phyloP scores from a whole-genome alignment of 805 yeast species.

The Wickerhamiella kurtzmanii region DNA sequence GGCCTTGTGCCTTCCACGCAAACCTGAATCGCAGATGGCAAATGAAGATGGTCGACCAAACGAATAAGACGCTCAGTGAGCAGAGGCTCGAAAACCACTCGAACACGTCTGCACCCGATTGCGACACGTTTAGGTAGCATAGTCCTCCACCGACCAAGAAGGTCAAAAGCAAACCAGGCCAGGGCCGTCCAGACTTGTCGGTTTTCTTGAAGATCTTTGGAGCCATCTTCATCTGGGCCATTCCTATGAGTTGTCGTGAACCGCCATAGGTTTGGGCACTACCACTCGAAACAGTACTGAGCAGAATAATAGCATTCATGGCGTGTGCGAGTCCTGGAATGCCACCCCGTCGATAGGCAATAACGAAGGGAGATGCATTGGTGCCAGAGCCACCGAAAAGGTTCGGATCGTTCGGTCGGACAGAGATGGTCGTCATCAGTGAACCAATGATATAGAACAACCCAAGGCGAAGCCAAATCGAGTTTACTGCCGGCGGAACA shows the following conservation, averaged over 20 bases:
- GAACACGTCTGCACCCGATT: slow-evolving; percentile 11
- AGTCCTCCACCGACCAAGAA: slow-evolving; percentile 16
- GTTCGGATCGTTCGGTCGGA: slow-evolving; percentile 42
- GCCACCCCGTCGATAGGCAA: slow-evolving; percentile 52
- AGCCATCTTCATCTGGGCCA: slow-evolving; percentile 49
- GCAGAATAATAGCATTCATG: slow-evolving; percentile 53
- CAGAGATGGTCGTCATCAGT: slow-evolving; percentile 49
- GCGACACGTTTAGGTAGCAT: neutral
- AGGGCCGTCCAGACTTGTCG: slow-evolving; percentile 67
- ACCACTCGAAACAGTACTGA: slow-evolving; percentile 56
- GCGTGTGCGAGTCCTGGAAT: slow-evolving; percentile 51
- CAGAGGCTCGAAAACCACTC: slow-evolving; percentile 20
- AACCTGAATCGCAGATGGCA: slow-evolving; percentile 33
- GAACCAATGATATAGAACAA: slow-evolving; percentile 49
- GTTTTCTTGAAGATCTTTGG: slow-evolving; percentile 50
- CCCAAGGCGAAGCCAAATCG: slow-evolving; percentile 66
- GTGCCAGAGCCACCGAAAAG: slow-evolving; percentile 42
- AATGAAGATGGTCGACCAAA: slow-evolving; percentile 16
- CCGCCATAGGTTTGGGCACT: slow-evolving; percentile 56
- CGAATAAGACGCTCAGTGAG: slow-evolving; percentile 17
- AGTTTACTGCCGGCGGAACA: slow-evolving; percentile 60
- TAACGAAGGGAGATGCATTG: slow-evolving; percentile 57
- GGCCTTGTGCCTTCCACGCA: slow-evolving; percentile 49
- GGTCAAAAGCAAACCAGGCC: slow-evolving; percentile 42
- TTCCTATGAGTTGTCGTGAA: slow-evolving; percentile 50